Conservation (phyloP, 495 filamentous ascomycete species). For the Hypoxylon crocopeplum region DNA sequence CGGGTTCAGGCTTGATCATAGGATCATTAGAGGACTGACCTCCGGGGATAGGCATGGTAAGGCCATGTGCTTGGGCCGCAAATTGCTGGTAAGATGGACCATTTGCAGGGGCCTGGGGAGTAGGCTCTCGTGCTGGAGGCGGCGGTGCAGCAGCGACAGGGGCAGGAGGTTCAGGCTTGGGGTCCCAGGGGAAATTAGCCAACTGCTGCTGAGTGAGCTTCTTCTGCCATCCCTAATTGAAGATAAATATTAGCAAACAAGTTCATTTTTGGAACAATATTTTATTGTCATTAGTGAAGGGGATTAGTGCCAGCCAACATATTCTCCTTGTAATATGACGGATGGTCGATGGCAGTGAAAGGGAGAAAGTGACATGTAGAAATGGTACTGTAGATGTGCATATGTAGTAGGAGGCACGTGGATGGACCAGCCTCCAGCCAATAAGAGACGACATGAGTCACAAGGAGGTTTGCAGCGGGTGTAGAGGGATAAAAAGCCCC, state of each 20-base stretch:
- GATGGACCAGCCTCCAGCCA: constrained; percentile 23
- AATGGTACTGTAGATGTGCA: constrained; percentile 27
- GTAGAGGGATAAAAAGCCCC: constrained; percentile 58
- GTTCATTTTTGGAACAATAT: constrained; percentile 22
- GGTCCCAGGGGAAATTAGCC: constrained; percentile 96
- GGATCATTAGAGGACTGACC: constrained; percentile 48
- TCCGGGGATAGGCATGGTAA: constrained; percentile 49
- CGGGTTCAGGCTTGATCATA: constrained; percentile 75
- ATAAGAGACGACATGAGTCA: constrained; percentile 41
- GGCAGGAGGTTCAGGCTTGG: constrained; percentile 63
- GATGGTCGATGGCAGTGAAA: background rate
- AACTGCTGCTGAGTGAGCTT: constrained; percentile 83
- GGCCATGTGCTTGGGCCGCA: constrained; percentile 42
- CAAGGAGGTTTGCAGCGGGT: constrained; percentile 30
- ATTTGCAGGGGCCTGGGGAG: constrained; percentile 37
- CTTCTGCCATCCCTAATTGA: constrained; percentile 84
- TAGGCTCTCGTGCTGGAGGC: constrained; percentile 39
- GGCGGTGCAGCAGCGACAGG: constrained; percentile 47
- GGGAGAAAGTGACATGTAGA: background rate
- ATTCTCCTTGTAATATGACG: too few species aligned
- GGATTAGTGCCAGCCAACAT: too few species aligned
- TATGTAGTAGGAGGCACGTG: constrained; percentile 47
- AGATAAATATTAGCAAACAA: constrained; percentile 33
- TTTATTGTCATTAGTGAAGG: too few species aligned
- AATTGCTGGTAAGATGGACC: constrained; percentile 47